Evolutionary conservation across 257 asterid species (phyloP).

Genomic region (Scutellaria minor): DNA sequence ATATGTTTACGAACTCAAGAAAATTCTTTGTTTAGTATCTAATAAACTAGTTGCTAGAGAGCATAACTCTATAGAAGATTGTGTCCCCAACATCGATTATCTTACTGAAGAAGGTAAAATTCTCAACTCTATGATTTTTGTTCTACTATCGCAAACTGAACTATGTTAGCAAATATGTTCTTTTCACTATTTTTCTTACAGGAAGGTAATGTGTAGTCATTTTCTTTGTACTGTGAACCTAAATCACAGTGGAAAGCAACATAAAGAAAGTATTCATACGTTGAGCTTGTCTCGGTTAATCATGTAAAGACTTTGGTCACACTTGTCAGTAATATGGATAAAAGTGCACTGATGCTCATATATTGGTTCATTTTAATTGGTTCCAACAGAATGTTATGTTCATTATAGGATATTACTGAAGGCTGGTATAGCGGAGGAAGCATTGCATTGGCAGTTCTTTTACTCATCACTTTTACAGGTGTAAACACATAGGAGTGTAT

Average conservation of each 20-base stretch:
- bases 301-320: conserved; percentile 8
- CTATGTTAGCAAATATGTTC: neutral
- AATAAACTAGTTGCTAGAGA: neutral
- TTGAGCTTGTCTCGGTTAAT: conserved; percentile 18
- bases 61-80: neutral
- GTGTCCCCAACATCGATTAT: neutral
- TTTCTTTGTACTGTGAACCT: neutral
- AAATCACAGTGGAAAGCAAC: too few species aligned
- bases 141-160: neutral
- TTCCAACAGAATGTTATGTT: conserved; percentile 19
- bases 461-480: conserved; percentile 85
- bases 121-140: neutral
- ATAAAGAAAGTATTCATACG: too few species aligned
- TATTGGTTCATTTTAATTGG: neutral
- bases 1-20: neutral
- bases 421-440: conserved; percentile 99
- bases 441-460: conserved; percentile 80
- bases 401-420: conserved; percentile 74
- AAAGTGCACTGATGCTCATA: neutral
- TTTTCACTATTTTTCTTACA: neutral
- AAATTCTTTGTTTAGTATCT: neutral
- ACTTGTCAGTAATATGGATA: conserved; percentile 25
- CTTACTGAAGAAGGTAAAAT: neutral
- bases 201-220: conserved; percentile 12
- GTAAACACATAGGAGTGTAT: conserved; percentile 22